Percentiles rank a stretch among this genome's conserved stretches.
These are phyloP conservation scores for Microascus cirrosus DNA, from an alignment of 2,329 filamentous ascomycete species.

Conservation along the genomic window DNA sequence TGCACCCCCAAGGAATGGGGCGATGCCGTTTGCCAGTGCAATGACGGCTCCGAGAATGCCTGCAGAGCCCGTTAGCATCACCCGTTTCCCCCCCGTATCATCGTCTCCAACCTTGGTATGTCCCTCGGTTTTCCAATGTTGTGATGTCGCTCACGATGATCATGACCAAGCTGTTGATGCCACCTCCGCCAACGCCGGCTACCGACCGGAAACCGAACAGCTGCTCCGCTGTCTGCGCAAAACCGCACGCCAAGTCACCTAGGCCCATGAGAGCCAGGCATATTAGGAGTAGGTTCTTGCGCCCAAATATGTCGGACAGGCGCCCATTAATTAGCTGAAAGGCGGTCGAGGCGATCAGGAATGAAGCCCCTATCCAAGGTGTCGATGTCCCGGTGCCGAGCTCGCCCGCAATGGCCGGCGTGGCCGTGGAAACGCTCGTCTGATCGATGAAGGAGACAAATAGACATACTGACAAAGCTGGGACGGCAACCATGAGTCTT, in stretches of 20 bases:
- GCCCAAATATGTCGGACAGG: slow-evolving; percentile 22
- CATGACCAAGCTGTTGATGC: slow-evolving; percentile 21
- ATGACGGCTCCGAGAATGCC: no score
- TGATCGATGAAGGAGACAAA: slow-evolving; percentile 25
- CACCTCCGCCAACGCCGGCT: slow-evolving; percentile 22
- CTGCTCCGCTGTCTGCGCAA: slow-evolving; percentile 16
- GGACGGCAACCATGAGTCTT: slow-evolving; percentile 17
- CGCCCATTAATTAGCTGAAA: slow-evolving; percentile 24
- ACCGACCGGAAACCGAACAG: slow-evolving; percentile 23
- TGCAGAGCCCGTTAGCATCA: no score
- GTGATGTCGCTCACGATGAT: slow-evolving; percentile 25
- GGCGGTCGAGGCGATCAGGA: slow-evolving; percentile 21
- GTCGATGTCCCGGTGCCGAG: slow-evolving; percentile 18
- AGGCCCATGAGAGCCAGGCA: slow-evolving; percentile 16
- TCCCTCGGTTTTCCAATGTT: slow-evolving; percentile 21
- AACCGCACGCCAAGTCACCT: slow-evolving; percentile 19
- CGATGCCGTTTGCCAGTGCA: no score
- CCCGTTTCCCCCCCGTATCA: slow-evolving; percentile 9
- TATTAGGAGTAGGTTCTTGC: slow-evolving; percentile 19
- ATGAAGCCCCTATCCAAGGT: slow-evolving; percentile 24
- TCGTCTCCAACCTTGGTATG: slow-evolving; percentile 14
- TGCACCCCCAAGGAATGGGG: no score
- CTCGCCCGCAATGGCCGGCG: slow-evolving; percentile 23
- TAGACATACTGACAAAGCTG: slow-evolving; percentile 16
- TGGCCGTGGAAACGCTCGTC: slow-evolving; percentile 19